Base-by-base conservation (phyloP, 805 yeast species). In the Candida quercuum region DNA sequence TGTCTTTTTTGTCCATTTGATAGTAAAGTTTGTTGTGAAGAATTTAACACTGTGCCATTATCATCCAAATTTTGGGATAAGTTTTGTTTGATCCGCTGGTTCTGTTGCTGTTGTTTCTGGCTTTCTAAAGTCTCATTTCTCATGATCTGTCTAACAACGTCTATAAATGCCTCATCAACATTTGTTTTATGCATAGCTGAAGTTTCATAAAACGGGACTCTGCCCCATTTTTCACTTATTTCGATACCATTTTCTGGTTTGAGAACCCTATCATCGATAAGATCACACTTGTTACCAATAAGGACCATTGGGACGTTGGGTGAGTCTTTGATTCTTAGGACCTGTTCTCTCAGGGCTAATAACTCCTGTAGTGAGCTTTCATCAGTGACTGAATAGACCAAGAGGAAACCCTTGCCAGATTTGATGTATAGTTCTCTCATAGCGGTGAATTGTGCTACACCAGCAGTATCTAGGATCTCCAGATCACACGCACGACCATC, bases 371-470 rank as follows among this genome's bases (percentile, higher is more conserved):
- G 65, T 4, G 96, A 81, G 47, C 76, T 73, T 47, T 79, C 73
- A 44, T 85, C 85, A 33, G 87, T 85, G 46, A 88, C 83, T 24
- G 89, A 77, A 60, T 91, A 91, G 2, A 87, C 96, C 36, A 91
- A 69, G 35, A 93, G 60, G 55, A 91, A 91, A 5, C 96, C 97
- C 54, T 83, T 85, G 10, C 97, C 96, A 33, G 87, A 80, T 49
- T 86, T 86, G 54, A 85, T 85, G 56, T 85, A 85, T 34, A 85
- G 61, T 56, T 89, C 96, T 47, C 97, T 67, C 96, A 91, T 87
- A 9, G 96, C 96, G 0, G 95, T 86, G 66, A 87, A 91, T 63
- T 89, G 97, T 17, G 96, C 96, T 43, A 81, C 81, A 32, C 96
- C 98, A 1, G 95, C 95, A 3, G 96, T 87, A 55, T 93, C 99